Base-by-base conservation (phyloP, 169 alveolate species). In the Plasmodium relictum region DNA sequence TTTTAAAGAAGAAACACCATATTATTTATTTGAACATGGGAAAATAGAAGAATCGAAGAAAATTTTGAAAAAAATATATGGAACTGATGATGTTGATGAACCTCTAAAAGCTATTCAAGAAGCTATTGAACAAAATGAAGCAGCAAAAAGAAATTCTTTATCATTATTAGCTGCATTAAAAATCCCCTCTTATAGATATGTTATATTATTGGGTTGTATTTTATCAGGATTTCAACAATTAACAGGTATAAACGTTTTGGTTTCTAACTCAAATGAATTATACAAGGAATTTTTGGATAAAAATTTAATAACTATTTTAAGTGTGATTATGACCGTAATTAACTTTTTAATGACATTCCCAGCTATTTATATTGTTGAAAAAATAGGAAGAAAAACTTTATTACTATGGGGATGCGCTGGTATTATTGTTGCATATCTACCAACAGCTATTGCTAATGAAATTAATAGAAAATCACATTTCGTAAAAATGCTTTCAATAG, bases 221-320 rank as follows among this genome's bases (percentile, higher is more conserved):
- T 90, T 96, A 14, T 89, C 97, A 0, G 92, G 94, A 6, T 66
- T 96, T 72, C 97, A 95, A 66, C 98, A 96, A 72, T 88, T 95
- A 58, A 92, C 97, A 2, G 98, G 98, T 16, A 96, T 96, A 16
- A 94, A 94, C 56, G 94, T 95, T 10, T 80, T 96, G 59, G 94
- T 95, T 0, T 93, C 98, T 4, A 94, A 94, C 68, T 93, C 96
- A 42, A 95, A 96, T 76, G 94, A 91, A 73, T 78, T 96, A 41
- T 95, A 94, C 73, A 74, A 91, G 45, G 90, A 74, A 39, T 83
- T 88, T 63, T 73, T 94, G 91, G 92, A 89, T 6, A 74, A 89
- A 2, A 26, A 94, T 6, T 69, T 42, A 9, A 83, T 95, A 8
- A 94, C 95, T 2, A 93, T 80, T 16, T 65, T 95, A 58, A 83